Conservation (phyloP, 768 basidiomycete genomes). For the Boletus pseudopeckii region DNA sequence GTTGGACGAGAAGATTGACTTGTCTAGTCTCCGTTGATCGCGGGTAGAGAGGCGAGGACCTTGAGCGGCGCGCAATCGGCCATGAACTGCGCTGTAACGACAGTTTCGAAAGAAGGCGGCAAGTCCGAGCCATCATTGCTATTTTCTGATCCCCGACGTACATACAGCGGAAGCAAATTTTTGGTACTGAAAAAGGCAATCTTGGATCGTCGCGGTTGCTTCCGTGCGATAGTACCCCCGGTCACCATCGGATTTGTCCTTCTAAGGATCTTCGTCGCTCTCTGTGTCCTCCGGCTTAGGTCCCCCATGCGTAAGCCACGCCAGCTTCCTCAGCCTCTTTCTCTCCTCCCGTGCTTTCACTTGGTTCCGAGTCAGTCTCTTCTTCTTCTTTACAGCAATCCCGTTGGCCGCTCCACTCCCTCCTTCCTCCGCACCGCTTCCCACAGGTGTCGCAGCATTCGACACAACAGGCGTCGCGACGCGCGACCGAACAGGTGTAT, state of each 20-base stretch:
- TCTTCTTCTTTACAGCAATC: constrained; percentile 66
- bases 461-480: constrained; percentile 71
- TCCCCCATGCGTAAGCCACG: constrained; percentile 83
- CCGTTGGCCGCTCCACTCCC: constrained; percentile 35
- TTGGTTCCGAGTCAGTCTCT: constrained; percentile 89
- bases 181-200: constrained; percentile 25
- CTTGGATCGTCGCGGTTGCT: constrained; percentile 31
- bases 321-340: constrained; percentile 70
- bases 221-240: constrained; percentile 26
- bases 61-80: constrained; percentile 15
- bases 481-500: constrained; percentile 69
- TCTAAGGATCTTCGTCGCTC: constrained; percentile 43
- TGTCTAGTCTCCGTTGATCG: constrained; percentile 11
- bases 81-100: constrained; percentile 14
- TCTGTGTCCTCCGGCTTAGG: constrained; percentile 82
- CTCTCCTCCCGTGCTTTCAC: constrained; percentile 87
- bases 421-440: constrained; percentile 70
- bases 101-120: constrained; percentile 12
- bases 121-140: neutral
- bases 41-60: constrained; percentile 4
- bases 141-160: neutral
- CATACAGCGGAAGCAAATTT: neutral
- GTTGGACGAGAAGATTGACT: neutral
- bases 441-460: constrained; percentile 68
- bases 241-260: constrained; percentile 11